Base-by-base conservation (phyloP, 2,329 filamentous ascomycete species). In the Sclerotinia nivalis region DNA sequence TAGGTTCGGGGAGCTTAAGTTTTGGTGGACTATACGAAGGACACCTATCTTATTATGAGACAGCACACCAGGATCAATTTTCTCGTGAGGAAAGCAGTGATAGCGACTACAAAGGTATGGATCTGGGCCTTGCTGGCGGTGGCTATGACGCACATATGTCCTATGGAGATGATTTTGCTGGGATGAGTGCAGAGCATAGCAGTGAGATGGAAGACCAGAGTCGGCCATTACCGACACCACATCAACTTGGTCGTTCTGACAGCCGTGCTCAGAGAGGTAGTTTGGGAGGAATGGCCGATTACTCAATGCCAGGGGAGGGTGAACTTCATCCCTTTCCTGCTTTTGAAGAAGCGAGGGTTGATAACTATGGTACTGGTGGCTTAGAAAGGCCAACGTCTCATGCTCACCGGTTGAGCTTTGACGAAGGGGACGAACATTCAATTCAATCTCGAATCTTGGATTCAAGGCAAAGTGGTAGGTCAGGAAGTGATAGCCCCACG, bases 311-410 rank as follows among this genome's bases (percentile, higher is more conserved):
- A 1, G 83, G 85, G 56, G 83, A 84, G 69, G 83, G 87, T 71
- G 80, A 83, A 20, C 83, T 87, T 3, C 86, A 88, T 75, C 85
- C 87, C 5, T 89, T 90, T 37, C 83, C 82, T 54, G 78, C 85
- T 13, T 84, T 87, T 73, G 78, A 77, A 28, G 70, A 73, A 47
- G 75, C 77, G n/a, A 74, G 75, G 70, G 91, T 97, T 65, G 95
- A 98, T 79, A 93, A 93, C 60, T 91, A 88, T 64, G 94, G 92
- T 10, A 97, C 93, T n/a, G 96, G 95, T 54, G 96, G 96, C 1
- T 81, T 97, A 40, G 89, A 93, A 72, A 87, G 92, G 70, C 93
- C 94, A 2, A 88, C 85, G 64, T 84, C 84, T 9, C 87, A 93
- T 73, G 86, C 92, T 69, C 85, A 93, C 73, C 88, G 93, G 71